These are phyloP conservation scores for Closterium sp. DNA, from an alignment of 139 green algal species.

Conservation along the genomic window DNA sequence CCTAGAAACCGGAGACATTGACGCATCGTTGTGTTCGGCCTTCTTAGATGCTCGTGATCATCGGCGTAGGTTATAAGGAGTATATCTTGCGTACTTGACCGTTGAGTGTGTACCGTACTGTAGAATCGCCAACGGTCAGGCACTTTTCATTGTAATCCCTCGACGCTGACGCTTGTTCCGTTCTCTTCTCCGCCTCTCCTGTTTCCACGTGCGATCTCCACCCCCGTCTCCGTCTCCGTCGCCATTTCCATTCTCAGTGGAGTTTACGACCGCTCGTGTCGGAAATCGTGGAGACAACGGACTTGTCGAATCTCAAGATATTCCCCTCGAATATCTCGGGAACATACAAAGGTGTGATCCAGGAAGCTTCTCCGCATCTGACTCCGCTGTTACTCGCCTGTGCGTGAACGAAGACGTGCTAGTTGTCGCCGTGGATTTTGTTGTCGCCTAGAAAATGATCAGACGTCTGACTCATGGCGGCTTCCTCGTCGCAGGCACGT, in stretches of 20 bases:
- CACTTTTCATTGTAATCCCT: neutral
- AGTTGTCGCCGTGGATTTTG: no score
- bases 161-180: neutral
- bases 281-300: neutral
- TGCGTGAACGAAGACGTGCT: no score
- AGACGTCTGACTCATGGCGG: no score
- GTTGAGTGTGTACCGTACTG: neutral
- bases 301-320: neutral
- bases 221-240: neutral
- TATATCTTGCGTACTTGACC: no score
- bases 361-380: neutral
- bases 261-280: neutral
- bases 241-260: neutral
- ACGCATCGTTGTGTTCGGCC: neutral
- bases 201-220: neutral
- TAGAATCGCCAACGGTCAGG: neutral
- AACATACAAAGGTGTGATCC: constrained; percentile 44
- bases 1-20: neutral
- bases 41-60: no score
- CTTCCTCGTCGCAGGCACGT: constrained; percentile 34
- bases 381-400: neutral
- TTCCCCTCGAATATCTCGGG: constrained; percentile 42
- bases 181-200: neutral
- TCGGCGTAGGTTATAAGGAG: no score
- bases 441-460: no score